phyloP scores from a whole-genome alignment of 768 basidiomycete species.

The Xerocomellus amylosporus region DNA sequence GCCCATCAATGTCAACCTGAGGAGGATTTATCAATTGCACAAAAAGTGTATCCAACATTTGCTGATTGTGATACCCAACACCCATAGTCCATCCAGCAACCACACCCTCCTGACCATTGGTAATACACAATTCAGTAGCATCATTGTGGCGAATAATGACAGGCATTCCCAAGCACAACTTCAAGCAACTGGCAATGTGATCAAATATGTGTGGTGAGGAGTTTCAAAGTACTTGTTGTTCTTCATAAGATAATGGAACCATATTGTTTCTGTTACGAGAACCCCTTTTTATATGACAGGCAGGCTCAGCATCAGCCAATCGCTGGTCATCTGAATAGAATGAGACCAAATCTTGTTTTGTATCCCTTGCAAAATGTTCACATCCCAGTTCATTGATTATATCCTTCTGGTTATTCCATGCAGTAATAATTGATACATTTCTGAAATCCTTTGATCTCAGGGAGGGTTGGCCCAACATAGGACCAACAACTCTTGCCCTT shows the following conservation, averaged over 20 bases:
- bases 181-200: not conserved
- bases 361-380: not conserved
- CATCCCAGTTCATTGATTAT: not conserved
- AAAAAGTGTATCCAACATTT: not conserved
- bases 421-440: not conserved
- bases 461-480: not conserved
- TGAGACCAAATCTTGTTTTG: not conserved
- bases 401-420: not conserved
- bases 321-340: not conserved
- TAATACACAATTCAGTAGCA: not conserved
- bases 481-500: not conserved
- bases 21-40: not conserved
- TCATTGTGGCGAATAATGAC: not conserved
- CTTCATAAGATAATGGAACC: not conserved
- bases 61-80: not conserved
- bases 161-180: not conserved
- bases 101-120: not conserved
- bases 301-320: not conserved
- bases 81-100: not conserved
- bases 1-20: not conserved
- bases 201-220: not conserved
- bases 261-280: not conserved
- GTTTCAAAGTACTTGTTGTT: not conserved
- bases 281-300: not conserved
- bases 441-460: not conserved